Percentiles rank a stretch among this genome's conserved stretches.
Conservation (phyloP, 805 yeast genomes). For the Candida rishiriensis region DNA sequence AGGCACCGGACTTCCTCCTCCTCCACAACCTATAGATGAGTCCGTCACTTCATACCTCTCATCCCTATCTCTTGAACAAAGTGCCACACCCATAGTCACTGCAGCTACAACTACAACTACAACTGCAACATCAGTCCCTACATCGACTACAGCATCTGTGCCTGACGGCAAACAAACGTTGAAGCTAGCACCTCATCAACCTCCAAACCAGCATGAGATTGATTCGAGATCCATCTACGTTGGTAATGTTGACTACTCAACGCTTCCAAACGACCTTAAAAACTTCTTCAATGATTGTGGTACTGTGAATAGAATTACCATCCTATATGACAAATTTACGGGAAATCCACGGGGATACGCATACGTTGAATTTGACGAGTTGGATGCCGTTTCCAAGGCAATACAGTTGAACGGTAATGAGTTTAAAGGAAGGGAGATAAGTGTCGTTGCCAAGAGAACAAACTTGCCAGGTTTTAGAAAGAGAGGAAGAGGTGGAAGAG, state of each 20-base stretch:
- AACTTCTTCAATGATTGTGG: conserved; percentile 68
- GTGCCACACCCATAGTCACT: too few species aligned
- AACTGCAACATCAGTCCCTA: conserved; percentile 1
- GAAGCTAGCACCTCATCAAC: conserved; percentile 29
- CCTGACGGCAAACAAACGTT: conserved; percentile 3
- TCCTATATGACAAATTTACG: conserved; percentile 61
- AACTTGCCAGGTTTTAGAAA: conserved; percentile 54
- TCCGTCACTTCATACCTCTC: too few species aligned
- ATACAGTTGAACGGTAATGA: conserved; percentile 57
- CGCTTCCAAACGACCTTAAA: conserved; percentile 74
- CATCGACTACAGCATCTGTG: neutral
- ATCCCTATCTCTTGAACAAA: too few species aligned
- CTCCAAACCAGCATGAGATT: conserved; percentile 42
- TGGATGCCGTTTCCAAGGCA: conserved; percentile 58
- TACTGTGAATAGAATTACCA: conserved; percentile 73
- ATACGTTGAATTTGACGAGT: conserved; percentile 72
- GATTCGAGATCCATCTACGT: conserved; percentile 76
- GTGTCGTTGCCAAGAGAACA: conserved; percentile 71
- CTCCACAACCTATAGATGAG: too few species aligned
- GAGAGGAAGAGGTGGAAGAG: conserved; percentile 42
- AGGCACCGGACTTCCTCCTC: too few species aligned
- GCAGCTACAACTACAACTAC: conserved; percentile 3
- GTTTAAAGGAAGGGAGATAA: conserved; percentile 63
- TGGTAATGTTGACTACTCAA: conserved; percentile 77
- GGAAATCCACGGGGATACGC: conserved; percentile 87